Evolutionary conservation across 1,139 yeast genomes (phyloP).

Genomic region (Wickerhamomyces sp.): DNA sequence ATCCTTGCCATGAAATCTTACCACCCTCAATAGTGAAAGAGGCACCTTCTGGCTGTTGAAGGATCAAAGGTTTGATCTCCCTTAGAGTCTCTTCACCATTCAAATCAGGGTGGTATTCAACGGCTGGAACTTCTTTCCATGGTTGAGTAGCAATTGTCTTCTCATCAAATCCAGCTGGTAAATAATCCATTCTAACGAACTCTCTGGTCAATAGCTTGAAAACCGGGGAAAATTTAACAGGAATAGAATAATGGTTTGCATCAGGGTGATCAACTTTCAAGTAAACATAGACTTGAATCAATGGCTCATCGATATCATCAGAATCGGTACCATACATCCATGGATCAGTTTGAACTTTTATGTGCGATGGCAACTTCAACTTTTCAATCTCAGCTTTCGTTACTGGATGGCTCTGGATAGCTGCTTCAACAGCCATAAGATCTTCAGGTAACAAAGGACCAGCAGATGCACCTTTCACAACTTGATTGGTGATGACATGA

Average conservation of each 20-base stretch:
- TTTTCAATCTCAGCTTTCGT: constrained; percentile 61
- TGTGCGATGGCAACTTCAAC: constrained; percentile 54
- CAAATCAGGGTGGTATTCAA: constrained; percentile 73
- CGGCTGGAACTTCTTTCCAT: constrained; percentile 56
- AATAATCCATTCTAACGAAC: constrained; percentile 72
- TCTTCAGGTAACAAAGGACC: constrained; percentile 79
- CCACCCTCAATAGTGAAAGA: constrained; percentile 63
- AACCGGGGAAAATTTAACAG: constrained; percentile 78
- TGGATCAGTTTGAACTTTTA: constrained; percentile 63
- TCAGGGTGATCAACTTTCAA: constrained; percentile 70
- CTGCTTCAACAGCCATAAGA: constrained; percentile 49
- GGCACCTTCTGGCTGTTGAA: constrained; percentile 84
- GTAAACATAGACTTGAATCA: constrained; percentile 76
- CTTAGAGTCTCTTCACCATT: constrained; percentile 51
- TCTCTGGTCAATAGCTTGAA: constrained; percentile 63
- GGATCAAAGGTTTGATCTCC: constrained; percentile 72
- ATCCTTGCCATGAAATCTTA: constrained; percentile 80
- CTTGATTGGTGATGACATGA: constrained; percentile 54
- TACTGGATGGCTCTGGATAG: constrained; percentile 50
- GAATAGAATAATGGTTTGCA: constrained; percentile 81
- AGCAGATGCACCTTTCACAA: constrained; percentile 55
- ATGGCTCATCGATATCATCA: constrained; percentile 35
- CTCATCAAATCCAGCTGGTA: constrained; percentile 71
- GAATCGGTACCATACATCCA: constrained; percentile 89
- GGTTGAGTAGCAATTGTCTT: constrained; percentile 50